Conservation (phyloP, 768 basidiomycete species). For the Russula sp. region DNA sequence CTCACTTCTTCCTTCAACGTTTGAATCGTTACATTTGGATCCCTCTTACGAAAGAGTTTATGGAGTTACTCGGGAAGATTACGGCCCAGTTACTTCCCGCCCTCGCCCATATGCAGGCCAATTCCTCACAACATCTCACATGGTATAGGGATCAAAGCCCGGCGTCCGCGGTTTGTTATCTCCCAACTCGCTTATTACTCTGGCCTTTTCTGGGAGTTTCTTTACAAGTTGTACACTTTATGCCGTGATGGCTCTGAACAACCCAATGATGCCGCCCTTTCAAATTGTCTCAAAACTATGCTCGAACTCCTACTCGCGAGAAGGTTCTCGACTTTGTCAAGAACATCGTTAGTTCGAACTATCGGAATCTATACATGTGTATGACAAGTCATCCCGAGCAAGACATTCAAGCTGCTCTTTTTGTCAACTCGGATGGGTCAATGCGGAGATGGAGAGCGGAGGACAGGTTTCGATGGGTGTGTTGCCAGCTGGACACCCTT, state of each 20-base stretch:
- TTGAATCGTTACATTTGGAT: background rate
- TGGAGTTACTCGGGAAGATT: background rate
- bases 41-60: background rate
- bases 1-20: background rate
- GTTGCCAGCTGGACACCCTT: background rate
- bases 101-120: too few relatives aligned
- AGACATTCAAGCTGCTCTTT: background rate
- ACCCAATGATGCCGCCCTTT: background rate
- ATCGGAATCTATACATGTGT: background rate
- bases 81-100: background rate
- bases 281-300: background rate
- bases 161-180: background rate
- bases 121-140: too few relatives aligned
- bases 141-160: too few relatives aligned
- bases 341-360: background rate
- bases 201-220: background rate
- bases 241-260: background rate
- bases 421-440: background rate
- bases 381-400: background rate
- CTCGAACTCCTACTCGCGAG: background rate
- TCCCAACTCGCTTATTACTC: background rate
- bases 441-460: background rate
- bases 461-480: conserved; percentile 1
- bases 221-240: background rate
- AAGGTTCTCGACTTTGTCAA: background rate